phyloP scores from a whole-genome alignment of 352 stramenopile species.

The Elongisporangium senticosum region DNA sequence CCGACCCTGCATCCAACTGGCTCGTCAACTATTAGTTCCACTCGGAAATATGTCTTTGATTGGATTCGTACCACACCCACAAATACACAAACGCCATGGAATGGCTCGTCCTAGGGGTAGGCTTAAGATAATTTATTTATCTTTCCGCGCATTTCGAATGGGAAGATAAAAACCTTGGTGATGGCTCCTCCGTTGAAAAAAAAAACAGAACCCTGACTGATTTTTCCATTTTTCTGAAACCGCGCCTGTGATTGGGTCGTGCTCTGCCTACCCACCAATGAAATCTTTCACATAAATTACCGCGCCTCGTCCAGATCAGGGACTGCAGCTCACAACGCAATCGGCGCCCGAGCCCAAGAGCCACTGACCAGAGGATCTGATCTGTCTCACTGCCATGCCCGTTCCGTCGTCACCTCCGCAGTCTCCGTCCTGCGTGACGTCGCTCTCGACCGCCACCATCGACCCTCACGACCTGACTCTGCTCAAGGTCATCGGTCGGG shows the following conservation, averaged over 20 bases:
- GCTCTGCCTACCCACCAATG: background rate
- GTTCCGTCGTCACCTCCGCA: background rate
- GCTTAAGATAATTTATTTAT: background rate
- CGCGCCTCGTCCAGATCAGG: background rate
- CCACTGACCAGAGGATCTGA: background rate
- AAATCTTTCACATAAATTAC: background rate
- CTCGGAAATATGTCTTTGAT: background rate
- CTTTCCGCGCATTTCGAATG: background rate
- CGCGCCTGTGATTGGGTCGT: background rate
- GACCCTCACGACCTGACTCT: slow-evolving; percentile 67
- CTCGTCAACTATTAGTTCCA: background rate
- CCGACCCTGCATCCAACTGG: background rate
- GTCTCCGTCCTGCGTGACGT: background rate
- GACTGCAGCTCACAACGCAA: background rate
- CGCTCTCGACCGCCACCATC: slow-evolving; percentile 12
- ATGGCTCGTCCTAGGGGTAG: background rate
- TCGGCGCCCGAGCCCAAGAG: background rate
- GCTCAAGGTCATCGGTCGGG: slow-evolving; percentile 81
- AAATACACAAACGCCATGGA: background rate
- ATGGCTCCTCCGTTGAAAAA: background rate
- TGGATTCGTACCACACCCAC: background rate
- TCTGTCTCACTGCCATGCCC: background rate
- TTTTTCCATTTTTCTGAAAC: slow-evolving; percentile 1
- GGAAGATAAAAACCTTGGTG: background rate
- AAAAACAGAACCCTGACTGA: background rate